Base-by-base conservation (phyloP, 306 rosid species). In the Cicer pinnatifidum region DNA sequence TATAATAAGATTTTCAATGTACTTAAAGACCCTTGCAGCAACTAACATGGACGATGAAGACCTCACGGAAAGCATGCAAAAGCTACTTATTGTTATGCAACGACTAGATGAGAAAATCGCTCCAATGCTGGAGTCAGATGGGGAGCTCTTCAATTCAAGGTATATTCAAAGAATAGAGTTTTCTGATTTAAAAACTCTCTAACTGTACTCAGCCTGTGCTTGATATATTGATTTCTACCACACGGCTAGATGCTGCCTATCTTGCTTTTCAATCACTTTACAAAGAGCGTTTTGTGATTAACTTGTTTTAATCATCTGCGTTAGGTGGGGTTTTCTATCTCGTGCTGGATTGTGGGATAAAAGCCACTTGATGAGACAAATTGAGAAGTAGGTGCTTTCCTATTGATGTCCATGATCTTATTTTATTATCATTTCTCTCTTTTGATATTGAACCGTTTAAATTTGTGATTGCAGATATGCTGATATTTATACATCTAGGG, bases 261-360 rank as follows among this genome's bases (percentile, higher is more conserved):
- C 66, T 57, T 73, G 40, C 62, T 9, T 45, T 37, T 48, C 45
- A 45, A 12, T 75, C 23, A 44, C 54, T 16, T 46, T 67, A 33
- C 56, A 1, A 12, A 9, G 9, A 54, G 73, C 38, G 8, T 44
- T 44, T 48, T 77, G 40, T 59, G 19, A 71, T 67, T 83, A 33
- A 86, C 78, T 61, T 67, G 44, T 12, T 43, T 67, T 56, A 71
- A 52, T 1, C 64, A 59, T 67, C 70, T 83, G 70, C 82, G 45
- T 78, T 76, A 94, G 98, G 92, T 94, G 98, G 98, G 98, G 98
- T 20, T 94, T 77, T 83, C 89, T 94, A 69, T 94, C 98, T 37
- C 96, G 98, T 10, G 97, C 98, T 16, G 98, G 95, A 51, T 73
- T 94, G 54, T 94, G 97, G 97, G 98, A 94, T 81, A 94, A 94